Evolutionary conservation across 352 stramenopile species (phyloP), one percentile per base, ranked within the genome.

Genomic region (Phytophthora cryptogea): DNA sequence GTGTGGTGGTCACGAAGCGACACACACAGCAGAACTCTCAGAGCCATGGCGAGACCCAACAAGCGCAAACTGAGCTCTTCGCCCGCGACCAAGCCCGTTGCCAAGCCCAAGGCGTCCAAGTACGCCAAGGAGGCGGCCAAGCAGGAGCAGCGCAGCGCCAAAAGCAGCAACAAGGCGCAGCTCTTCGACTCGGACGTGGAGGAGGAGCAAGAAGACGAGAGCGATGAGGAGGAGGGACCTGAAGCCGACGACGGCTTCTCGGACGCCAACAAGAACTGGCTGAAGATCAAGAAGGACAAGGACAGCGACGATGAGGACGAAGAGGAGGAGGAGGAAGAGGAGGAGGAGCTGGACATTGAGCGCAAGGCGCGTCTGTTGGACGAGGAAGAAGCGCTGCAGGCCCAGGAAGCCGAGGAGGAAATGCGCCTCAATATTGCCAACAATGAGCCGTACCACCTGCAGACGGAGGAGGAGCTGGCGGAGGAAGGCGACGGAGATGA

Each of bases 361-460:
- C 84, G 83, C 65, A 96, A 97, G 61, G 77, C 86, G 59, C 80
- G 84, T 31, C 70, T 89, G 17, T 65, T 94, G 56, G 81, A 95
- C 54, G 81, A 94, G 37, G 83, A 87, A 48, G 79, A 93, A 45
- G 86, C 59, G 33, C 69, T 67, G 9, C 79, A 93, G 58, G 83
- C 73, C 8, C 64, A 83, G 30, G 86, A 96, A 49, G 88, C 83
- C 10, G 78, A 95, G 3, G 86, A 92, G 39, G 82, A 94, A 57
- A 90, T 96, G 77, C 83, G 83, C 11, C 75, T 94, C n/a, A 87
- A 95, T 71, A 89, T 95, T 45, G 76, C 74, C 39, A 90, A 86
- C 63, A 94, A 95, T 54, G 85, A 93, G 64, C 70, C 77, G 54
- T 94, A 88, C 60, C 83, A 92, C 58, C 59, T 92, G 48, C 83